Evolutionary conservation across 768 basidiomycete species (phyloP), one percentile per base, ranked within the genome.

Genomic region (Termitomyces eurrhizus): DNA sequence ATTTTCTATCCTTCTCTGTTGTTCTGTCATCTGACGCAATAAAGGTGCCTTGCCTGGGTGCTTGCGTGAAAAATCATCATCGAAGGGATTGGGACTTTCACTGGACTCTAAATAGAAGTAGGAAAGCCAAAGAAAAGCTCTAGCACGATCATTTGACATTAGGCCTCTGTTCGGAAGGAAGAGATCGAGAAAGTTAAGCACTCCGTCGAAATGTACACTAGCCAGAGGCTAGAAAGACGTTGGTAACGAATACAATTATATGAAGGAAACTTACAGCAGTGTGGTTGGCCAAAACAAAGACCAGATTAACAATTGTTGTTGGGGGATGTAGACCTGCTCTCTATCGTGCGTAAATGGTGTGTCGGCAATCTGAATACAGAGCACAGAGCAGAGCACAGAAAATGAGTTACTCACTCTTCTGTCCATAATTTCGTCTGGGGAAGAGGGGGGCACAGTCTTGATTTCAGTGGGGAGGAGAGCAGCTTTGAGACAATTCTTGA

Each of bases 401-500:
- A 24, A 21, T 57, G 42, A 35, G 57, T 58, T 42, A 73, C 87
- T 72, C 68, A 92, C 91, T 53, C 76, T 78, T 74, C 83, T 87
- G 56, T 77, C 78, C 52, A 90, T 74, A 56, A 95, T 84, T 65
- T 92, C 91, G 33, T 83, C 83, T 2, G 92, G 89, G 2, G 85
- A 88, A 24, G 88, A 84, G 13, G 92, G 90, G 45, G 86, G 84
- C 48, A 83, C 76, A 1, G 77, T 75, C 70, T 82, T 86, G 63
- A 80, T 74, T 68, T 95, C 93, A 55, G 81, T 81, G 44, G 89
- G 82, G 36, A 93, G 79, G 26, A 89, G 76, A 37, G 89, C 88
- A 42, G 89, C 91, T 70, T 94, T 95, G 54, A 95, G 79, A 70
- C 89, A 90, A 64, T 92, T 92, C 74, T 95, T 95, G 73, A 95